phyloP scores from a whole-genome alignment of 2,329 filamentous ascomycete genomes.

The Alternaria sp. region DNA sequence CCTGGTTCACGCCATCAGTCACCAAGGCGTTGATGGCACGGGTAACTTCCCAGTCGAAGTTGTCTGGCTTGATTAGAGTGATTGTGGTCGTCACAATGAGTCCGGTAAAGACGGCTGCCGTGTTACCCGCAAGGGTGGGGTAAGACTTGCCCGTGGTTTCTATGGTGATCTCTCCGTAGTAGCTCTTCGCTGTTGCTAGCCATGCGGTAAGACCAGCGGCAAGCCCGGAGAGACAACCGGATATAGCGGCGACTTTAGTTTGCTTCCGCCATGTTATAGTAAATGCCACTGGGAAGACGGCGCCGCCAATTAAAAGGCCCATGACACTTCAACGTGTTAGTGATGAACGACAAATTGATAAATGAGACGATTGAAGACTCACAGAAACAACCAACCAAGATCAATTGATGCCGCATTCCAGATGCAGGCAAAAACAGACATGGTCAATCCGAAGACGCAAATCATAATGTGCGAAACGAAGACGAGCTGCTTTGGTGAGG shows the following conservation, averaged over 20 bases:
- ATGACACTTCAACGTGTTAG: conserved; percentile 43
- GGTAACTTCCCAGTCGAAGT: conserved; percentile 54
- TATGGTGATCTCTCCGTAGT: conserved; percentile 53
- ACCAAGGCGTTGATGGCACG: conserved; percentile 49
- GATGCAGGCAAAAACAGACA: conserved; percentile 53
- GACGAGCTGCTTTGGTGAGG: conserved; percentile 49
- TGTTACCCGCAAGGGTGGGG: conserved; percentile 53
- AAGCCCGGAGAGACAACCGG: conserved; percentile 45
- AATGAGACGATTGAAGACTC: conserved; percentile 6
- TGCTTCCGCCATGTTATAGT: conserved; percentile 52
- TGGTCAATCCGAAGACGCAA: conserved; percentile 52
- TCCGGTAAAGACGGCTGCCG: conserved; percentile 48
- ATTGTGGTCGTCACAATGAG: conserved; percentile 47
- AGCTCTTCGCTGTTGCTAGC: conserved; percentile 47
- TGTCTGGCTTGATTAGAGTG: conserved; percentile 48
- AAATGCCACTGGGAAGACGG: conserved; percentile 53
- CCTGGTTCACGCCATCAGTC: conserved; percentile 21
- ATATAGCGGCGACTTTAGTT: conserved; percentile 44
- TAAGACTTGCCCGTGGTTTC: conserved; percentile 51
- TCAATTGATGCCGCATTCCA: conserved; percentile 53
- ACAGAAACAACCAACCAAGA: conserved; percentile 54
- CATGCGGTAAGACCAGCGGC: conserved; percentile 50
- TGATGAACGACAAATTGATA: not conserved
- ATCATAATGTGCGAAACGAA: conserved; percentile 54
- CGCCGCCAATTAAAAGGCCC: conserved; percentile 55